Base-by-base conservation (phyloP, 768 basidiomycete species). In the Cyclocybe cylindracea region DNA sequence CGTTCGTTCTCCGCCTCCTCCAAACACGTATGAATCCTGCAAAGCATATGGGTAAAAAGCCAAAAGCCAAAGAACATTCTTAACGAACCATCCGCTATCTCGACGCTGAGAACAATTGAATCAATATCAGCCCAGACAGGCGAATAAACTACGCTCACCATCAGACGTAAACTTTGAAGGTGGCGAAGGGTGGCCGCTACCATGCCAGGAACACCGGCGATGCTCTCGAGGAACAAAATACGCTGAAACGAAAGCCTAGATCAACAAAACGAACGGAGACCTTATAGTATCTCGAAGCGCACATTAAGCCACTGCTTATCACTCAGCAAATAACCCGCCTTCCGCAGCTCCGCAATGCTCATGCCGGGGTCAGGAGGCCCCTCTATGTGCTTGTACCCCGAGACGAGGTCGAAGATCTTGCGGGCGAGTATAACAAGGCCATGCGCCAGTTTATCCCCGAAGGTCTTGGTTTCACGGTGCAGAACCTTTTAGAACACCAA, bases 1-100 rank as follows among this genome's bases (percentile, higher is more conserved):
- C 96, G 78, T 72, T 99, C 96, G 66, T 98, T 98, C 65, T 98
- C 94, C 10, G 94, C 94, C 73, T 97, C 96, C 65, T 94, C 89
- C 13, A 97, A 74, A 39, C 93, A 82, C 5, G 93, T 95, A 66
- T 94, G 91, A 57, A 97, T 97, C 94, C 94, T 94, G 35, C 3
- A 16, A 78, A 24, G 75, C 76, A 60, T 83, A 80, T 52, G 80
- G 75, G 59, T 74, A 70, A 76, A 82, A 55, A 39, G 39, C 31
- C 36, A 50, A 50, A 39, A 6, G 52, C 34, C 18, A 49, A 48
- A 19, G 16, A 51, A 18, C 3, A 5, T 24, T 18, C 37, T 24
- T 36, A 40, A 54, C 74, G 43, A 44, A 77, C 78, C 79, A 80
- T 61, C 80, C 78, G 58, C 71, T 77, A 59, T 82, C 80, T 19